phyloP scores from a whole-genome alignment of 371 early-diverging fungal genomes.

The Dichotomocladium elegans region DNA sequence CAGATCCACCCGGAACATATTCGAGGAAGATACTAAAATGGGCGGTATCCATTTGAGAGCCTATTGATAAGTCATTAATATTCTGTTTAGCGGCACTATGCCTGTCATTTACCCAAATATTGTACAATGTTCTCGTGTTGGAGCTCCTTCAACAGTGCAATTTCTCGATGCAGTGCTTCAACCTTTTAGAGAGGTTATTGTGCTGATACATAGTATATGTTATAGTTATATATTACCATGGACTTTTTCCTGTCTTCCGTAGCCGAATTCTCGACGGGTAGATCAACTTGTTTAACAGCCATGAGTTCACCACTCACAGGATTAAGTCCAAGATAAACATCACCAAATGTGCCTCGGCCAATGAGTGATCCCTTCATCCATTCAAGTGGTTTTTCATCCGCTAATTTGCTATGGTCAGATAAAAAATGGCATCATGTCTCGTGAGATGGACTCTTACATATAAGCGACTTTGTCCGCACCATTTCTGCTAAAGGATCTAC shows the following conservation, averaged over 20 bases:
- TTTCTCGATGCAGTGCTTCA: slow-evolving; percentile 87
- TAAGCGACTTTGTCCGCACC: no score
- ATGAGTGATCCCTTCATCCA: slow-evolving; percentile 92
- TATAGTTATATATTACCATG: slow-evolving; percentile 30
- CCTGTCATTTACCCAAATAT: slow-evolving; percentile 69
- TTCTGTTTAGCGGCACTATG: background rate
- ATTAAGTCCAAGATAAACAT: slow-evolving; percentile 92
- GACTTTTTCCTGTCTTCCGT: slow-evolving; percentile 63
- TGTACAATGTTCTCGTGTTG: slow-evolving; percentile 94
- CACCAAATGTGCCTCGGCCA: slow-evolving; percentile 96
- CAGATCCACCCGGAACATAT: slow-evolving; percentile 97
- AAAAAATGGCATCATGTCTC: no score
- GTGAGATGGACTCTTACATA: background rate
- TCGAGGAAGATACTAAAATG: slow-evolving; percentile 95
- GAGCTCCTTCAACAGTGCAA: slow-evolving; percentile 83
- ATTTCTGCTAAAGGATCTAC: no score
- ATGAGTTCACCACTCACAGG: slow-evolving; percentile 82
- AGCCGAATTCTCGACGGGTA: slow-evolving; percentile 69
- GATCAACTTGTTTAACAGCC: slow-evolving; percentile 98
- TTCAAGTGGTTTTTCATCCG: slow-evolving; percentile 18
- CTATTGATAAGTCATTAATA: slow-evolving; percentile 16
- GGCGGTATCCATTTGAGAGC: slow-evolving; percentile 76
- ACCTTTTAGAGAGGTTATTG: slow-evolving; percentile 31
- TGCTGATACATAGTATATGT: background rate
- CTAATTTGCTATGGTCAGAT: background rate